phyloP scores from a whole-genome alignment of 352 stramenopile genomes.

The Pythium aquatile region DNA sequence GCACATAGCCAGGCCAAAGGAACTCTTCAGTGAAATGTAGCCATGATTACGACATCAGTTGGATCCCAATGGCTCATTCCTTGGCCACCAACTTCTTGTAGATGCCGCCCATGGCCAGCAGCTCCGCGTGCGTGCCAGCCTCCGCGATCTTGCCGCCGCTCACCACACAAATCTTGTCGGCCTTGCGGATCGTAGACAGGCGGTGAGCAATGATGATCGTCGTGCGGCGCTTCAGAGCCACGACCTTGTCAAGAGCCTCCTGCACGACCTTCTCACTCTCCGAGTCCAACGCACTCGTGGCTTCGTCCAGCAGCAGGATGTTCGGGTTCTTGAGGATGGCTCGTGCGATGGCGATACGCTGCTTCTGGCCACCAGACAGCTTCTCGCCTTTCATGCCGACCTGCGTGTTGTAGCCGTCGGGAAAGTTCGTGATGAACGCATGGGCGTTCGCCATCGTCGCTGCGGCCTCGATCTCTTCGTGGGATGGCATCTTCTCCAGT shows the following conservation, averaged over 20 bases:
- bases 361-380: constrained; percentile 29
- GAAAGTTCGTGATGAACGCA: constrained; percentile 59
- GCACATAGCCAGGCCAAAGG: background rate
- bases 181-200: constrained; percentile 42
- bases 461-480: constrained; percentile 60
- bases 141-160: constrained; percentile 35
- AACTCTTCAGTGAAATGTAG: background rate
- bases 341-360: constrained; percentile 30
- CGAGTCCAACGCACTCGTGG: constrained; percentile 39
- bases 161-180: constrained; percentile 46
- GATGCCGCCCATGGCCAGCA: constrained; percentile 54
- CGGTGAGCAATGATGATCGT: constrained; percentile 56
- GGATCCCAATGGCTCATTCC: background rate
- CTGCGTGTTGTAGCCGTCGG: constrained; percentile 60
- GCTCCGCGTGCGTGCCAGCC: constrained; percentile 31
- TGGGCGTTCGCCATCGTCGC: constrained; percentile 20
- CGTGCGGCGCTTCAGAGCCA: constrained; percentile 46
- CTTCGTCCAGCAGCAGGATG: constrained; percentile 49
- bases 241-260: constrained; percentile 28
- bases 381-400: constrained; percentile 28
- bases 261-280: constrained; percentile 60
- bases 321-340: constrained; percentile 43
- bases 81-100: constrained; percentile 33
- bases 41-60: background rate
- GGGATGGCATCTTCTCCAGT: constrained; percentile 1